These are phyloP conservation scores for Saksenaea oblongispora DNA, from an alignment of 371 early-diverging fungal species.

Conservation along the genomic window DNA sequence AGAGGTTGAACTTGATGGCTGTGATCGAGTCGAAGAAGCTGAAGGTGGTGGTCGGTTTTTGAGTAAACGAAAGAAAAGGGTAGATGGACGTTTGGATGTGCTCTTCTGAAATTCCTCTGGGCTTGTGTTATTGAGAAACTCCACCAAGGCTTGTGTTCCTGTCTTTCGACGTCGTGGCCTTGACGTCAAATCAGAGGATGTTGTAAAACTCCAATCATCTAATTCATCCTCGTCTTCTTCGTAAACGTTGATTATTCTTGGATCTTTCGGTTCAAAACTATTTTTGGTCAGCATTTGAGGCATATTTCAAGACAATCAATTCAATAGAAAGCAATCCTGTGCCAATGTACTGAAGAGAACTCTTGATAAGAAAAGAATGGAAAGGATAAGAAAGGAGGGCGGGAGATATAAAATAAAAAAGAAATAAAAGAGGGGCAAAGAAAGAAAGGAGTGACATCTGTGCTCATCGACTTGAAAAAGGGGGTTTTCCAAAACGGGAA, in stretches of 20 bases:
- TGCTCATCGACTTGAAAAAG: constrained; percentile 11
- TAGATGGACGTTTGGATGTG: constrained; percentile 28
- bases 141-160: constrained; percentile 44
- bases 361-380: neutral
- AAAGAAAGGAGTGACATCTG: constrained; percentile 3
- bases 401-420: neutral
- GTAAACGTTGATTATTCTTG: constrained; percentile 25
- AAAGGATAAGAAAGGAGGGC: neutral
- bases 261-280: constrained; percentile 31
- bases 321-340: neutral
- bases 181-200: constrained; percentile 19
- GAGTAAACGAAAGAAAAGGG: constrained; percentile 31
- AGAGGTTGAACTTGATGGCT: constrained; percentile 8
- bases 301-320: neutral
- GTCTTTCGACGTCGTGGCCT: constrained; percentile 30
- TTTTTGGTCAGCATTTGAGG: constrained; percentile 23
- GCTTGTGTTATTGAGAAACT: constrained; percentile 48
- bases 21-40: constrained; percentile 22
- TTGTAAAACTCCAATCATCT: constrained; percentile 26
- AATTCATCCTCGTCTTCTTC: constrained; percentile 32
- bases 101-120: constrained; percentile 48
- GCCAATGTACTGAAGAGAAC: neutral
- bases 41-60: constrained; percentile 22
- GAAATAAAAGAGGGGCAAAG: constrained; percentile 7
- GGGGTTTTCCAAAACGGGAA: neutral